A percentile compares a stretch with the other conserved stretches of the same genome.
Evolutionary conservation across 768 basidiomycete species (phyloP).

Genomic region (Russula brevipes): DNA sequence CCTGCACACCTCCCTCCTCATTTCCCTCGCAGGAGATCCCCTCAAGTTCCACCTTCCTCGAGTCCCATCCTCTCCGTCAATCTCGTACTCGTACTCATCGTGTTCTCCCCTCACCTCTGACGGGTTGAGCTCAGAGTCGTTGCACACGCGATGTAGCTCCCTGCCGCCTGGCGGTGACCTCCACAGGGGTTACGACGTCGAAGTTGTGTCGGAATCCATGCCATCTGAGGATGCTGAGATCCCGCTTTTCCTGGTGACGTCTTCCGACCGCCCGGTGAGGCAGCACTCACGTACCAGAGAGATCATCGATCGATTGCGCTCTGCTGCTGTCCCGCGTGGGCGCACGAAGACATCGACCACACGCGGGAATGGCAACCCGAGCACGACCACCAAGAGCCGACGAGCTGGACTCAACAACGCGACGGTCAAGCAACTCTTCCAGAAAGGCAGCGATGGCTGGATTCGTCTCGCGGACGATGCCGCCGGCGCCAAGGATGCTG

Average conservation of each 20-base stretch:
- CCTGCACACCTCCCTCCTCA: neutral
- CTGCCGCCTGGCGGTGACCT: constrained; percentile 38
- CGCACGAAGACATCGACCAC: constrained; percentile 17
- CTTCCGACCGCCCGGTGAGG: constrained; percentile 33
- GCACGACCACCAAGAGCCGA: constrained; percentile 3
- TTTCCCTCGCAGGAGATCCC: constrained; percentile 7
- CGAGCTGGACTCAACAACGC: constrained; percentile 12
- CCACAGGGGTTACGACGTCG: constrained; percentile 49
- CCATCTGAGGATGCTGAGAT: constrained; percentile 28
- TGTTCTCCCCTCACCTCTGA: constrained; percentile 38
- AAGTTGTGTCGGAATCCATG: constrained; percentile 37
- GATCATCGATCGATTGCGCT: constrained; percentile 53
- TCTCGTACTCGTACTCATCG: constrained; percentile 45
- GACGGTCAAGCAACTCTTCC: constrained; percentile 25
- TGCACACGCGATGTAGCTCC: constrained; percentile 29
- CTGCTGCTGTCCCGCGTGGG: constrained; percentile 29
- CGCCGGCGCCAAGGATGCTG: neutral
- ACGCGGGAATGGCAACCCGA: neutral
- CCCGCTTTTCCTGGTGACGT: constrained; percentile 34
- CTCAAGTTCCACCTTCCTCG: constrained; percentile 19
- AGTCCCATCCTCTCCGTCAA: constrained; percentile 24
- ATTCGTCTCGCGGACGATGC: constrained; percentile 21
- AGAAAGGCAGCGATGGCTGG: constrained; percentile 25
- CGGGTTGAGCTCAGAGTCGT: constrained; percentile 29
- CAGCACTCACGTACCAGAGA: constrained; percentile 53